phyloP scores from a whole-genome alignment of 805 yeast genomes.

The Barnettozyma sucrosica region DNA sequence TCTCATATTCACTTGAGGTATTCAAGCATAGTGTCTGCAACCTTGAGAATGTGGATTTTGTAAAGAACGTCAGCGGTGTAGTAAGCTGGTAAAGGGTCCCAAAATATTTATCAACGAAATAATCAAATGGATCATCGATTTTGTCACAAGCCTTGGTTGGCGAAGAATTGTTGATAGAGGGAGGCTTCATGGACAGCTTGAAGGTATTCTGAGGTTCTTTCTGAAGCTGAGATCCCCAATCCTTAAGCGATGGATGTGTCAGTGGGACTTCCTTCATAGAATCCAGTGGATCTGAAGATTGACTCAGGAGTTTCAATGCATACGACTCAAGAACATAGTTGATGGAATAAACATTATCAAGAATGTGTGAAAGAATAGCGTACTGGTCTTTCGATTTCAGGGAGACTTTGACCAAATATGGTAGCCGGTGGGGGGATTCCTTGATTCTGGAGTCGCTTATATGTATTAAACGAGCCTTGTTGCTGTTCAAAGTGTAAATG shows the following conservation, averaged over 20 bases:
- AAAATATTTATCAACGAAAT: conserved; percentile 29
- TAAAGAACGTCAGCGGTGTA: conserved; percentile 35
- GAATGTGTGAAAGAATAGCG: conserved; percentile 12
- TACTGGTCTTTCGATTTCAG: conserved; percentile 19
- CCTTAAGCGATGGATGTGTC: neutral
- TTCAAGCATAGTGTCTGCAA: conserved; percentile 37
- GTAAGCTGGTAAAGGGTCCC: conserved; percentile 30
- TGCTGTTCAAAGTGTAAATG: conserved; percentile 13
- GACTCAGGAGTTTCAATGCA: conserved; percentile 33
- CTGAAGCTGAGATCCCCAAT: neutral
- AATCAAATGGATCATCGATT: conserved; percentile 24
- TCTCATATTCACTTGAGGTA: conserved; percentile 19
- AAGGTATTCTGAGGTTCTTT: conserved; percentile 10
- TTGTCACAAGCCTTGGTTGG: conserved; percentile 14
- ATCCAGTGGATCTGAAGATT: neutral
- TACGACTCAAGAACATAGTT: conserved; percentile 38
- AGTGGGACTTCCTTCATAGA: neutral
- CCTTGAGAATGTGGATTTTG: conserved; percentile 45
- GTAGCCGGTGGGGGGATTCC: neutral
- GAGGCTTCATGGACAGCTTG: conserved; percentile 23
- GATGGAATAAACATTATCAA: conserved; percentile 28
- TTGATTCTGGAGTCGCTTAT: conserved; percentile 1
- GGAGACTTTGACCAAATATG: conserved; percentile 16
- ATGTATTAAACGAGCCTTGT: conserved; percentile 19
- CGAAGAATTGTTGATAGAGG: conserved; percentile 18